phyloP scores from a whole-genome alignment of 768 basidiomycete species.

The Rhizopogon roseolus region DNA sequence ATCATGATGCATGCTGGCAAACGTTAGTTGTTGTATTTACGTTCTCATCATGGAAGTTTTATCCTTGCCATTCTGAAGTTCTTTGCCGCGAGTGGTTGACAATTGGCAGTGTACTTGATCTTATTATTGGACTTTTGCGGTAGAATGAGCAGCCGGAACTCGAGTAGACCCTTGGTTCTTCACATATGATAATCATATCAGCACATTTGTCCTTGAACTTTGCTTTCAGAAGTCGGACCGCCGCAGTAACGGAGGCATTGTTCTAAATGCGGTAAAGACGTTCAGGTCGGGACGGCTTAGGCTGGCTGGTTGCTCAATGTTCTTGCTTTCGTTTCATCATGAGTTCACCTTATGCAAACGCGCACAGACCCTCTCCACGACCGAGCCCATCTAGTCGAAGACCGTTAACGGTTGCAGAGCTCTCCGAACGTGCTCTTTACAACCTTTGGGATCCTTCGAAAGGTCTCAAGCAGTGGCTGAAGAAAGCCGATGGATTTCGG shows the following conservation, averaged over 20 bases:
- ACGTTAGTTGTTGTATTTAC: neutral
- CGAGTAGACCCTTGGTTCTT: too few relatives aligned
- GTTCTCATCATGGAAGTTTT: neutral
- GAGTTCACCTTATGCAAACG: constrained; percentile 6
- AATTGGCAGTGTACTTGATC: neutral
- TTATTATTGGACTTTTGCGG: too few relatives aligned
- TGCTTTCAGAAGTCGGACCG: neutral
- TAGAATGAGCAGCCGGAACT: too few relatives aligned
- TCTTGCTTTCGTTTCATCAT: constrained; percentile 9
- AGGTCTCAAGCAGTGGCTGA: constrained; percentile 64
- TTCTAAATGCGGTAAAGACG: constrained; percentile 6
- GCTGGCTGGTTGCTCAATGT: neutral
- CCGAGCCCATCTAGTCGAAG: constrained; percentile 20
- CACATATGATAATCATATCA: too few relatives aligned
- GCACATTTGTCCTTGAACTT: neutral
- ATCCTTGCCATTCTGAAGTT: neutral
- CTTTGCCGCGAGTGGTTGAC: neutral
- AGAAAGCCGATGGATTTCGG: constrained; percentile 58
- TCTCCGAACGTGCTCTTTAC: constrained; percentile 56
- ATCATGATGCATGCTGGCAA: neutral
- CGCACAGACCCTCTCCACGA: constrained; percentile 2
- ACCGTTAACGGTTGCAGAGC: constrained; percentile 60
- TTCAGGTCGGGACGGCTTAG: constrained; percentile 1
- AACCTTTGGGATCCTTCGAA: constrained; percentile 52
- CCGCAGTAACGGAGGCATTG: neutral